phyloP scores from a whole-genome alignment of 176 grass and related monocot genomes.

The Saccharum spontaneum region DNA sequence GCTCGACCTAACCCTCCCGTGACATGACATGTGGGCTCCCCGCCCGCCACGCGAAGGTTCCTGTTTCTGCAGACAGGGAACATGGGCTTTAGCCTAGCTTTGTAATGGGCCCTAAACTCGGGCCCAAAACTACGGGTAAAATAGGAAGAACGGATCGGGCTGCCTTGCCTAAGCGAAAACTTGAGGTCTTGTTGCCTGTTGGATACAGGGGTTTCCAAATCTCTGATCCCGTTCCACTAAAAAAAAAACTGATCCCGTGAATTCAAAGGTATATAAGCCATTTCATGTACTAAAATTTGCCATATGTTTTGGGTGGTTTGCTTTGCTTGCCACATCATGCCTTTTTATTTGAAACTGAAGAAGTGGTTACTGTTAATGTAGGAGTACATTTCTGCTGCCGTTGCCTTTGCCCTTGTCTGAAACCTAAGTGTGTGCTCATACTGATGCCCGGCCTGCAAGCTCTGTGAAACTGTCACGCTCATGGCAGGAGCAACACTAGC shows the following conservation, averaged over 20 bases:
- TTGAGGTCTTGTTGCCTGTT: too few species aligned
- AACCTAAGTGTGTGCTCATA: neutral
- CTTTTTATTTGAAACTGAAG: neutral
- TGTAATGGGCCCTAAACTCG: neutral
- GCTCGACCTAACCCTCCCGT: neutral
- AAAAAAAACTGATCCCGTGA: neutral
- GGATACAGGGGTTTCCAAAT: too few species aligned
- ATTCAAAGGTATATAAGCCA: neutral
- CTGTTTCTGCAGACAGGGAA: neutral
- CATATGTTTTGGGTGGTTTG: neutral
- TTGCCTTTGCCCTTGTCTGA: neutral
- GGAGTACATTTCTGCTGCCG: neutral
- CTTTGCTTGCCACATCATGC: neutral
- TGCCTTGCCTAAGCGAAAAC: neutral
- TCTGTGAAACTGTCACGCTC: neutral
- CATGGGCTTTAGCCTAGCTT: neutral
- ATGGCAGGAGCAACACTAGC: neutral
- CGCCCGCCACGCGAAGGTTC: neutral
- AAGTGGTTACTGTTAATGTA: neutral
- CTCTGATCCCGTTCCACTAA: too few species aligned
- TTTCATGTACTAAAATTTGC: neutral
- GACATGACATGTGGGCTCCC: slow-evolving; percentile 25
- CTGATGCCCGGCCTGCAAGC: neutral
- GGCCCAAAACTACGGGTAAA: neutral
- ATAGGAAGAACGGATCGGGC: neutral